phyloP scores from a whole-genome alignment of 768 basidiomycete genomes.

The Pisolithus orientalis region DNA sequence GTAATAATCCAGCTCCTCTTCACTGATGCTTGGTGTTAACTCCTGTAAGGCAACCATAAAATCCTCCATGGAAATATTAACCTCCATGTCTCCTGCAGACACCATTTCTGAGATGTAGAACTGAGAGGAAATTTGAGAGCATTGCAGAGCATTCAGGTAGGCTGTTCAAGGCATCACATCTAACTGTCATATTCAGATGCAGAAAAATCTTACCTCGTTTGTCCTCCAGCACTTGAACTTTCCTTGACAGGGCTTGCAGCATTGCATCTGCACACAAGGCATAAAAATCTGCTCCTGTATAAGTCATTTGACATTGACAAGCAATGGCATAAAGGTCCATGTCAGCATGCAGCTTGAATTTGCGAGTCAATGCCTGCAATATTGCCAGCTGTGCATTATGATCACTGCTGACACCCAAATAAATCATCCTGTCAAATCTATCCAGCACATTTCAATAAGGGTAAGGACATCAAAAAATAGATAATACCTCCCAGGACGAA shows the following conservation, averaged over 20 bases:
- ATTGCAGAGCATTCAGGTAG: conserved; percentile 40
- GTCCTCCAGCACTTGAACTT: conserved; percentile 70
- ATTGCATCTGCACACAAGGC: conserved; percentile 96
- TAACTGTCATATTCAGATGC: conserved; percentile 1
- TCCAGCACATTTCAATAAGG: neutral
- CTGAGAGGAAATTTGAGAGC: conserved; percentile 74
- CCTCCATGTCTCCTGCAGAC: conserved; percentile 55
- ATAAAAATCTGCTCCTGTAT: conserved; percentile 97
- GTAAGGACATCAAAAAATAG: neutral
- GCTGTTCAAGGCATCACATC: conserved; percentile 18
- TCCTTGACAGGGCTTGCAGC: conserved; percentile 89
- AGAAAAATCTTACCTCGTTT: conserved; percentile 53
- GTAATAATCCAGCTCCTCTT: conserved; percentile 84
- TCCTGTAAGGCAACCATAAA: conserved; percentile 68
- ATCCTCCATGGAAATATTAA: conserved; percentile 70
- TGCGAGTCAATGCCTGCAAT: conserved; percentile 83
- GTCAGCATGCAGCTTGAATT: conserved; percentile 73
- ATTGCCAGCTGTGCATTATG: conserved; percentile 84
- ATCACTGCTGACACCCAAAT: conserved; percentile 86
- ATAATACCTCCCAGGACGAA: conserved; percentile 78
- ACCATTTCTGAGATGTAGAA: conserved; percentile 88
- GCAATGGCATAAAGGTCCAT: conserved; percentile 62
- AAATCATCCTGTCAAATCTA: conserved; percentile 96
- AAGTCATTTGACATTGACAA: conserved; percentile 80
- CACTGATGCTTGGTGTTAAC: conserved; percentile 77